Evolutionary conservation across 1,284 basidiomycete genomes (phyloP), one percentile per base, ranked within the genome.

Genomic region (Thelephora terrestris): DNA sequence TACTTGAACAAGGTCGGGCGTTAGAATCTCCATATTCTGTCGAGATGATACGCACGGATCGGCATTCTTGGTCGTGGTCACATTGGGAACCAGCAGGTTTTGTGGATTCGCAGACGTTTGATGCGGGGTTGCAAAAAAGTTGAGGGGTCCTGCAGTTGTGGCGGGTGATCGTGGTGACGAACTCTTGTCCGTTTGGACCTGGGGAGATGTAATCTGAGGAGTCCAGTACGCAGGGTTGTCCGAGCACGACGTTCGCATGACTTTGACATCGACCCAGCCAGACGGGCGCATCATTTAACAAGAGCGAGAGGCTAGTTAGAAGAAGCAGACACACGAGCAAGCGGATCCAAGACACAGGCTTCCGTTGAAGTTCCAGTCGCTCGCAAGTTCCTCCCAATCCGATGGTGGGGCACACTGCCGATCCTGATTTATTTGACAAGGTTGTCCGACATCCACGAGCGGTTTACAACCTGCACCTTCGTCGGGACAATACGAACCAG

Each of bases 351-450:
- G 64, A 54, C 84, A 88, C 20, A 85, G 62, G 4, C 77, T 71
- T 3, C 78, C 78, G 55, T 78, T 76, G 53, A 67, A 66, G 57
- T 79, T 81, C 50, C 67, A 58, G 25, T 53, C 52, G 58, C 59
- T 70, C 5, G 70, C 65, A 18, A 75, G 61, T 9, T 69, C 61
- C 9, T 57, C 57, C 56, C 61, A 67, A 51, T 75, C 66, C 14
- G 64, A 55, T 1, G 78, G 70, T 2, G 74, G 65, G 9, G 63
- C 62, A 55, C 82, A 87, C 58, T 85, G 77, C 50, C 86, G 83
- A 61, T 89, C 85, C 35, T 85, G 70, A 54, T 80, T 78, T 55
- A 86, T 65, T 62, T 88, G 77, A 60, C 85, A 89, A 0, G 67
- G 43, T 17, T 63, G 64, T 3, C 82, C 83, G 0, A 73, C 62